Base-by-base conservation (phyloP, 1,139 yeast genomes). In the Yamadazyma dushanensis region DNA sequence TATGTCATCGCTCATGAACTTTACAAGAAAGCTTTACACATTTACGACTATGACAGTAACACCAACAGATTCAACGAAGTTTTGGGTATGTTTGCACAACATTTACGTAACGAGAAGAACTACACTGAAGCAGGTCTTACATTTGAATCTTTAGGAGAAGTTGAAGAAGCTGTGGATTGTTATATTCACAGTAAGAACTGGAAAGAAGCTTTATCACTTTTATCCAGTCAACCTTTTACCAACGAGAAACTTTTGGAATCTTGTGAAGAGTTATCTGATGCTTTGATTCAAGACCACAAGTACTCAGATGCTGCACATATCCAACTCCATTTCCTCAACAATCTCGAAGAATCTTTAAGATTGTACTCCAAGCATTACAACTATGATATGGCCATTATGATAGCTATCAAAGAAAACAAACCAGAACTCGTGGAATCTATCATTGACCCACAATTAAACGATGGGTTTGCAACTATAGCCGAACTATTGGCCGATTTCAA, bases 401-500 rank as follows among this genome's bases (percentile, higher is more conserved):
- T 85, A 18, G 83, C 87, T 4, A 57, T 64, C 8, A 64, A 61
- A 33, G 68, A 73, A 32, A 51, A 57, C 2, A 61, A 58, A 40
- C 43, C 58, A 0, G 78, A 78, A 15, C 59, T 83, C 23, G 54
- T 86, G 22, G 79, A 73, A 34, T 59, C 71, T 2, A 62, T 83
- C 9, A 76, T 90, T 31, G 95, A 87, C 49, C 77, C 81, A 2
- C 86, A 82, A 26, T 63, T 92, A 29, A 80, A 83, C 35, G 97
- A 92, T 57, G 94, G 95, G 1, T 94, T 89, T 60, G 95, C 94
- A 44, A 70, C 78, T 0, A 72, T 89, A 46, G 92, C 95, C 2
- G 97, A 94, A 59, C 69, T 92, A 24, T 63, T 90, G 34, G 94
- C 97, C 10, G 99, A 94, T 57, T 92, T 97, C 64, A 80, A 78